These are phyloP conservation scores for Tetragonia tetragonoides DNA, from an alignment of 148 eudicot species.

Conservation along the genomic window DNA sequence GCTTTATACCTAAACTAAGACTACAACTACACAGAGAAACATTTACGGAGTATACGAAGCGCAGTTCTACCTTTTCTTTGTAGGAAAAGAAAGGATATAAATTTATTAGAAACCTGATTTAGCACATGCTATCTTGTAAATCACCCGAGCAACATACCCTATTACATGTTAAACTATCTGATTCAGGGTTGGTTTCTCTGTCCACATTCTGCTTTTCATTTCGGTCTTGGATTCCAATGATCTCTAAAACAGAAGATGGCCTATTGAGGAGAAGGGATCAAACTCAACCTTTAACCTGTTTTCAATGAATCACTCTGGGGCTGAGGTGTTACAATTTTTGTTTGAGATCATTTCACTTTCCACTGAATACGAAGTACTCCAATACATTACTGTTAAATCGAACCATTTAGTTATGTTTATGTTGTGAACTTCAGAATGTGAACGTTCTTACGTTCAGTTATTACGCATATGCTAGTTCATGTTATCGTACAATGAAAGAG, in stretches of 20 bases:
- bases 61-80: background rate
- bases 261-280: background rate
- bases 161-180: background rate
- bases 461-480: background rate
- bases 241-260: background rate
- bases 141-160: background rate
- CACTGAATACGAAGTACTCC: background rate
- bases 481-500: background rate
- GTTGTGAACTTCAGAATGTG: background rate
- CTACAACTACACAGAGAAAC: background rate
- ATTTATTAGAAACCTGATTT: background rate
- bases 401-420: too few relatives aligned
- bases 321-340: background rate
- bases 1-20: background rate
- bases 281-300: too few relatives aligned
- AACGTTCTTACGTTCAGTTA: background rate
- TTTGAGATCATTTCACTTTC: background rate
- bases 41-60: background rate
- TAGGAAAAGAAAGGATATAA: background rate
- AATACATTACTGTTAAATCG: too few relatives aligned
- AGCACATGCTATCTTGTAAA: background rate
- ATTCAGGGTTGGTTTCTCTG: background rate
- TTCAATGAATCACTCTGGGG: background rate
- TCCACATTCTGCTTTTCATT: background rate
- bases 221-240: background rate